Base-by-base conservation (phyloP, 192 early-diverging fungal genomes). In the Backusella australiensis region DNA sequence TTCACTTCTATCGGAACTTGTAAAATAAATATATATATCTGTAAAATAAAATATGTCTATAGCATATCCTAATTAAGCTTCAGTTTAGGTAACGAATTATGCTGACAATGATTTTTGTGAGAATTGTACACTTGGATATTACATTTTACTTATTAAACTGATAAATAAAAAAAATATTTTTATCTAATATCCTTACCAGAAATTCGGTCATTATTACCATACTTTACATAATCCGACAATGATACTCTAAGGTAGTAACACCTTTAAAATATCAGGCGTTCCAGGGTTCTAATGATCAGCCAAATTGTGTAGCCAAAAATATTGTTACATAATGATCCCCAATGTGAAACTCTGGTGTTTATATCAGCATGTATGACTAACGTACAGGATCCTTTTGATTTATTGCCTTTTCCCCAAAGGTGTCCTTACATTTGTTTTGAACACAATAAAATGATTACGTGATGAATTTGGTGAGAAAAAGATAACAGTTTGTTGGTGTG, bases 401-500 rank as follows among this genome's bases (percentile, higher is more conserved):
- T 35, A 69, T 69, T 21, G 23, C 38, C 0, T 69, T 38, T 41
- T 41, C 26, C 68, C 68, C 35, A 69, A 41, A 11, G 68, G 8
- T 5, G n/a, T 9, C 17, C 1, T 68, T 15, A 38, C 38, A 39
- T 69, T 38, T 69, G 35, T 23, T 36, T 35, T 36, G 68, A 38
- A 41, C 68, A 69, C 34, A 69, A 69, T 39, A 69, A 69, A 35
- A 41, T 69, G 68, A 69, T 69, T 69, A 69, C 68, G 38, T 69
- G 36, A 69, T 63, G 38, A 23, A 38, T 69, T 38, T 5, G 34
- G 38, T 69, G 36, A 39, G 68, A 69, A 38, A 69, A 69, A 69
- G 23, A n/a, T 19, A 21, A 39, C n/a, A 3, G 21, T 49, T 21
- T 32, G 0, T 32, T 3, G 2, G 26, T 26, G 67, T 35, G 68